Base-by-base conservation (phyloP, 805 yeast species). In the Zygosaccharomyces rouxii region DNA sequence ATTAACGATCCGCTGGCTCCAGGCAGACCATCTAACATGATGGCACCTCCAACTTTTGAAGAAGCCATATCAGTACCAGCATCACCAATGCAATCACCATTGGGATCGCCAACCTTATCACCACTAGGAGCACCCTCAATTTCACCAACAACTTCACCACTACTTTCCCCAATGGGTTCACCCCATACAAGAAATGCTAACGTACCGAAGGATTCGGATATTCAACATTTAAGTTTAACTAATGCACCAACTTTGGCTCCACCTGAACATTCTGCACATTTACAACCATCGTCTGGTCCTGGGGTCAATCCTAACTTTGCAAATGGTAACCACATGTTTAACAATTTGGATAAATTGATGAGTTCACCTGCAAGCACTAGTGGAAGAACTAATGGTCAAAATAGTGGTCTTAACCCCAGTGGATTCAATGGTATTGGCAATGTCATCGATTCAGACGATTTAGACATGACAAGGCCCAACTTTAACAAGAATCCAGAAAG, bases 11-110 rank as follows among this genome's bases (percentile, higher is more conserved):
- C 44, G 19, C 19, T 30, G 5, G 29, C 33, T 33, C 38, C 48
- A 13, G 19, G 55, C 48, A 29, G 49, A 42, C 14, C 38, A 35
- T n/a, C 54, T 51, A 28, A 56, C 47, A 11, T 57, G 45, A 2
- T 71, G 66, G 29, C 66, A 60, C 68, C 80, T 22, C 89, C 89
- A 0, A 71, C 83, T 0, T 83, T 83, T 63, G 86, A 83, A 57
- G 83, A 83, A 56, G 89, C 87, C 0, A 71, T 70, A n/a, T 63
- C 74, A 9, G 64, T 58, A 16, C 76, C 78, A 5, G 68, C 76
- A 0, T 78, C 84, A 0, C 78, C 81, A 11, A 58, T 53, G 61
- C 64, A 49, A 5, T 63, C 56, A 18, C 44, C 44, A n/a, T 19
- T 41, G 19, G 35, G 35, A n/a, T 52, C 56, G 10, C 56, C 62